These are phyloP conservation scores for Protomyces gravidus DNA, from an alignment of 1,139 yeast species.

Conservation along the genomic window DNA sequence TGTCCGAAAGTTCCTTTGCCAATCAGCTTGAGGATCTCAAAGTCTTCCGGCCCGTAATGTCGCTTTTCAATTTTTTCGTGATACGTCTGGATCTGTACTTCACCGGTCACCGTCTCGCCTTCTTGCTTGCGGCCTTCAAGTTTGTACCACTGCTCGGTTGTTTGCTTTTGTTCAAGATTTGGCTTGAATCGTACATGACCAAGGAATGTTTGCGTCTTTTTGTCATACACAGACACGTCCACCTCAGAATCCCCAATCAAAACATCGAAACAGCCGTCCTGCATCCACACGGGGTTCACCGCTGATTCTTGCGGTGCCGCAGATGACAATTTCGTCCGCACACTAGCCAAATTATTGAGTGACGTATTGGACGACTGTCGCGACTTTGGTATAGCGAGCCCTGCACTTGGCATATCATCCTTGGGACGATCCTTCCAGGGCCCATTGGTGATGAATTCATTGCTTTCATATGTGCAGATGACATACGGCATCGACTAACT, in stretches of 20 bases:
- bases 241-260: conserved; percentile 71
- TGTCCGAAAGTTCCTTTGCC: conserved; percentile 98
- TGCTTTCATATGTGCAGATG: conserved; percentile 87
- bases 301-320: conserved; percentile 41
- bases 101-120: conserved; percentile 74
- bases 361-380: conserved; percentile 33
- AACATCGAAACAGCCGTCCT: conserved; percentile 87
- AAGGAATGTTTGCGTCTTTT: conserved; percentile 74
- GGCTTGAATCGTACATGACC: conserved; percentile 80
- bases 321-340: conserved; percentile 27
- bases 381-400: conserved; percentile 30
- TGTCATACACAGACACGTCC: conserved; percentile 83
- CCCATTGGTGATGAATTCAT: conserved; percentile 82
- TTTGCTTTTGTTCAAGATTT: conserved; percentile 47
- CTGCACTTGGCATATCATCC: conserved; percentile 3
- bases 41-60: conserved; percentile 88
- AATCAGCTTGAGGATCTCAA: conserved; percentile 78
- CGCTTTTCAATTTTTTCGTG: conserved; percentile 66
- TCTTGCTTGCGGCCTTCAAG: conserved; percentile 50
- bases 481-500: conserved; percentile 49
- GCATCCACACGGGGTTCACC: conserved; percentile 79
- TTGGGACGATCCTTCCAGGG: conserved; percentile 42
- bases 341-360: conserved; percentile 36
- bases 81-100: conserved; percentile 67
- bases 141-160: conserved; percentile 60